Percentiles rank a stretch among this genome's conserved stretches.
These are phyloP conservation scores for Mrakia frigida DNA, from an alignment of 768 basidiomycete genomes.

Conservation along the genomic window DNA sequence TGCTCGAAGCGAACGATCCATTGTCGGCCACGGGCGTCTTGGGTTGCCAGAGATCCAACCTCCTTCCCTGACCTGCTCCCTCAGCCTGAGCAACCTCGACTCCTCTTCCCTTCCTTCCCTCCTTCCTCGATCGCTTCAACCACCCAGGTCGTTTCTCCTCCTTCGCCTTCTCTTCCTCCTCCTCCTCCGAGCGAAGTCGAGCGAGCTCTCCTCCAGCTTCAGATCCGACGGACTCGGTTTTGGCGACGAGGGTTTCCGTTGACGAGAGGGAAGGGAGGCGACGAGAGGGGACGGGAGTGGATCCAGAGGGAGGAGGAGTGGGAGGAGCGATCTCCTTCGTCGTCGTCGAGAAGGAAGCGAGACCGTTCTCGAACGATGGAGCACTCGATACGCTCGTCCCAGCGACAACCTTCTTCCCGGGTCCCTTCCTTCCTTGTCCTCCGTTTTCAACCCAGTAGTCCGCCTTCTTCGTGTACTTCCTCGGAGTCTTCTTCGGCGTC, in stretches of 20 bases:
- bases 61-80: conserved; percentile 14
- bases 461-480: conserved; percentile 28
- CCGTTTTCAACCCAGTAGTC: conserved; percentile 28
- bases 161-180: conserved; percentile 14
- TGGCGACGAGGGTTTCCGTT: conserved; percentile 2
- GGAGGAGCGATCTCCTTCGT: neutral
- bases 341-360: neutral
- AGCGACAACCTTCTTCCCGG: conserved; percentile 6
- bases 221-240: too few species aligned
- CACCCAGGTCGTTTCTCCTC: conserved; percentile 25
- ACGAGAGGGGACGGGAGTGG: neutral
- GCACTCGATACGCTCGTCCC: neutral
- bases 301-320: neutral
- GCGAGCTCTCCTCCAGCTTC: conserved; percentile 22
- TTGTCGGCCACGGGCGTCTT: neutral
- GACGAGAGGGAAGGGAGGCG: neutral
- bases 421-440: conserved; percentile 17
- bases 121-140: conserved; percentile 20
- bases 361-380: neutral
- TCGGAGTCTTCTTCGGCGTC: conserved; percentile 21
- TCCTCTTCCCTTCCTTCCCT: conserved; percentile 14
- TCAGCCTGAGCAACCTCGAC: conserved; percentile 6
- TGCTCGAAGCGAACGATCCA: neutral
- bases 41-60: conserved; percentile 23
- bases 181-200: conserved; percentile 8